phyloP scores from a whole-genome alignment of 345 rosid species.

The Populus nigra region DNA sequence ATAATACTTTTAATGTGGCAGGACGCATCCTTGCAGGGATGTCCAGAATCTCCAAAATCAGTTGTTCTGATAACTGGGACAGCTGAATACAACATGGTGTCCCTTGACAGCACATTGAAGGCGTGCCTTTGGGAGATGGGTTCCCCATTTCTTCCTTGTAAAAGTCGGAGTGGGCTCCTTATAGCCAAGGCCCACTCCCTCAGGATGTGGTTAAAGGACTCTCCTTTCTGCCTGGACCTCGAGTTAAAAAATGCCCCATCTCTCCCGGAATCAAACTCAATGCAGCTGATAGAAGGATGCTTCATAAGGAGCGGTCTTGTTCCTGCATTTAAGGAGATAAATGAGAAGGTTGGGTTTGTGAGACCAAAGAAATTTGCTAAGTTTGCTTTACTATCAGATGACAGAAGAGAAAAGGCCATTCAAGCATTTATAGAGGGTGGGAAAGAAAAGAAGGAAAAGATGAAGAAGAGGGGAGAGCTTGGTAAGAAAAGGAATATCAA shows the following conservation, averaged over 20 bases:
- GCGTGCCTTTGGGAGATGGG: slow-evolving; percentile 98
- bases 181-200: slow-evolving; percentile 92
- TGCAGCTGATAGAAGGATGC: slow-evolving; percentile 82
- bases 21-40: slow-evolving; percentile 94
- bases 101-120: slow-evolving; percentile 77
- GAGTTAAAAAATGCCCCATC: slow-evolving; percentile 67
- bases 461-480: slow-evolving; percentile 37
- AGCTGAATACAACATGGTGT: slow-evolving; percentile 77
- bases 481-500: slow-evolving; percentile 15
- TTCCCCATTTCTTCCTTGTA: slow-evolving; percentile 89
- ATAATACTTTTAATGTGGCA: slow-evolving; percentile 24
- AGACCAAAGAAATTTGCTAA: slow-evolving; percentile 84
- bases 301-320: slow-evolving; percentile 80
- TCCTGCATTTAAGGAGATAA: slow-evolving; percentile 85
- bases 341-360: slow-evolving; percentile 68
- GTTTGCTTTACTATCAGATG: slow-evolving; percentile 72
- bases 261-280: slow-evolving; percentile 67
- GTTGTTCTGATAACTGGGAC: slow-evolving; percentile 87
- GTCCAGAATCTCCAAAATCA: slow-evolving; percentile 83
- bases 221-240: slow-evolving; percentile 90
- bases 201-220: slow-evolving; percentile 96
- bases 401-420: slow-evolving; percentile 67
- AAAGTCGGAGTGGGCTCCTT: slow-evolving; percentile 72
- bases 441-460: slow-evolving; percentile 57
- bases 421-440: slow-evolving; percentile 64